Conservation (phyloP, 345 rosid species). For the Boechera stricta region DNA sequence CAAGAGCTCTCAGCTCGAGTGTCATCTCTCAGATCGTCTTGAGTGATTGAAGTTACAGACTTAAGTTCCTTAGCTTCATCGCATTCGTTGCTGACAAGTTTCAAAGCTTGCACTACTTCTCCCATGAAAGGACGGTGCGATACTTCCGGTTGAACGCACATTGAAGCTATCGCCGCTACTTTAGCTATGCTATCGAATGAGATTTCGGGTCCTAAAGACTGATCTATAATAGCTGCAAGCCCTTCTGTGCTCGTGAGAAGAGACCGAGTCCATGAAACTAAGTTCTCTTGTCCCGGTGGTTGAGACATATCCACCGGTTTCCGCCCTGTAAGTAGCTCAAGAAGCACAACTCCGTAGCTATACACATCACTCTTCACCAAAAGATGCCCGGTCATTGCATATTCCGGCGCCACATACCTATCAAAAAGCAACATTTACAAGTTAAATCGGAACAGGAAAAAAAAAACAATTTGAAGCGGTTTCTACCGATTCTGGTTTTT, state of each 20-base stretch:
- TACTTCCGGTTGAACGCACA: conserved; percentile 97
- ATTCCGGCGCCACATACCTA: conserved; percentile 97
- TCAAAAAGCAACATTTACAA: background rate
- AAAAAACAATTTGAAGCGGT: background rate
- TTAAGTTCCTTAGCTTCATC: conserved; percentile 75
- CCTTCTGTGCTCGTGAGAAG: conserved; percentile 80
- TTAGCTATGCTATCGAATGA: conserved; percentile 83
- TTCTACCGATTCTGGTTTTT: background rate
- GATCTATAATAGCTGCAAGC: conserved; percentile 68
- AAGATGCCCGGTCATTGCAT: conserved; percentile 99
- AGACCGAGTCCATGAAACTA: conserved; percentile 90
- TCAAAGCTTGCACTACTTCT: conserved; percentile 96
- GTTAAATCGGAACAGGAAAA: conserved; percentile 25
- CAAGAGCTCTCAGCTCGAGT: conserved; percentile 50
- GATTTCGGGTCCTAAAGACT: conserved; percentile 65
- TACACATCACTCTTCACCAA: conserved; percentile 98
- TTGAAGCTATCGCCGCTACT: conserved; percentile 93
- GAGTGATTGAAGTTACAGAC: conserved; percentile 57
- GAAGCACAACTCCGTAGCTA: conserved; percentile 98
- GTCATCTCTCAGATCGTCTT: conserved; percentile 56
- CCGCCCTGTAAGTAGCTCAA: conserved; percentile 88
- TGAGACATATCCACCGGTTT: conserved; percentile 95
- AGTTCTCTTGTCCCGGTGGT: conserved; percentile 88
- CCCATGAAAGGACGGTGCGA: conserved; percentile 98
- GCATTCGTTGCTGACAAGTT: conserved; percentile 84